Evolutionary conservation across 106 monocot genomes (phyloP), one percentile per base, ranked within the genome.

Genomic region (Dactylorhiza incarnata): DNA sequence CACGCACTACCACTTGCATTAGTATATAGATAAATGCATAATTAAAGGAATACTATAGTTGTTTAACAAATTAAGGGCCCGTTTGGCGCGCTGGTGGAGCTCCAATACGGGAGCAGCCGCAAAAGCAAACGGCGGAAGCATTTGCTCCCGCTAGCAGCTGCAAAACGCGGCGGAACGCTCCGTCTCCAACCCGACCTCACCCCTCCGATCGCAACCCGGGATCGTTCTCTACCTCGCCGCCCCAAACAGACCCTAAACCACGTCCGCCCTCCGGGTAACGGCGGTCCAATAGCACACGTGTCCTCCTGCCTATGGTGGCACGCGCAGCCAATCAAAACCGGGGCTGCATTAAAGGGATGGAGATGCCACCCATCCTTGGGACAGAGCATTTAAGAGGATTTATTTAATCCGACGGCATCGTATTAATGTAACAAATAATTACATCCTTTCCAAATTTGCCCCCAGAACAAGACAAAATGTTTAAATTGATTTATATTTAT

Each of bases 351-450:
- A 9, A 70, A 70, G 69, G 45, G 9, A 1, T 15, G 19, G 45
- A 70, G 44, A 68, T 46, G 69, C 45, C 69, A 46, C 69, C 69
- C 43, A 70, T 46, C 4, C 69, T 45, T 17, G 16, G 9, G 45
- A 70, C 69, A 70, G 45, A 7, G 69, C 69, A 70, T 70, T 70
- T 70, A 70, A 70, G 43, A 46, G 43, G 14, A 68, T 70, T 70
- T 70, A 70, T 70, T 70, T 47, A 70, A 70, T 46, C 43, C n/a
- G 45, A 70, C 45, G n/a, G 4, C 69, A 70, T 70, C 46, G 46
- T 46, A 15, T 45, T 59, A 59, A 15, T 59, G 6, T 2, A 59
- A 37, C 37, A 37, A 37, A 37, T 66, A 66, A 37, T 24, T 66
- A 66, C 66, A 24, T 9, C 3, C 23, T 66, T 11, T 5, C 37